These are phyloP conservation scores for Panicum hallii DNA, from an alignment of 202 grass and related monocot species.

Conservation along the genomic window DNA sequence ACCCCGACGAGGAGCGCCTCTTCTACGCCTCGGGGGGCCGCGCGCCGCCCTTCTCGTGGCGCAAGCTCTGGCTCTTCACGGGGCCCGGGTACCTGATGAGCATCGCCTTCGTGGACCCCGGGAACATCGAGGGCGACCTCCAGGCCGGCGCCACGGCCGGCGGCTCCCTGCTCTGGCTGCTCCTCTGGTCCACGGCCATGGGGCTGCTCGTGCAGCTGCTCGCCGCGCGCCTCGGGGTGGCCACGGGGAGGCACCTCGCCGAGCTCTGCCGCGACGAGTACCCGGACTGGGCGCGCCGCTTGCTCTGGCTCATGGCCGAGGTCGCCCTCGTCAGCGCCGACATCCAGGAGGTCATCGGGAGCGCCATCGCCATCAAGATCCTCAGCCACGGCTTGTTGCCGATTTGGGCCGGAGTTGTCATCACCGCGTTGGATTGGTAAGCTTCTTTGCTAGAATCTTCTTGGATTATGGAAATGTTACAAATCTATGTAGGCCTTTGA, in stretches of 20 bases:
- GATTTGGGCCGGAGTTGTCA: constrained; percentile 77
- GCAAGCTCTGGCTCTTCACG: constrained; percentile 78
- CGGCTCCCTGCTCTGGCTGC: constrained; percentile 74
- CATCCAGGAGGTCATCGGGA: constrained; percentile 88
- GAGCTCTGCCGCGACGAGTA: constrained; percentile 88
- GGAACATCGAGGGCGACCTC: constrained; percentile 87
- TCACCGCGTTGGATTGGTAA: constrained; percentile 79
- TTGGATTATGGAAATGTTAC: background rate
- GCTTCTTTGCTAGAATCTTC: background rate
- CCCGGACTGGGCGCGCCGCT: constrained; percentile 68
- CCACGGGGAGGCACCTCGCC: constrained; percentile 68
- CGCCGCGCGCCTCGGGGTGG: constrained; percentile 72
- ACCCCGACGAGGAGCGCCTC: constrained; percentile 45
- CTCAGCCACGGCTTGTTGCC: constrained; percentile 65
- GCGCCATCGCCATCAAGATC: constrained; percentile 86
- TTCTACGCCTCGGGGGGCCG: constrained; percentile 19
- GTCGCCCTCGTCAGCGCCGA: constrained; percentile 77
- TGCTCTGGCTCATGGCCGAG: constrained; percentile 84
- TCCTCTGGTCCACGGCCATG: constrained; percentile 79
- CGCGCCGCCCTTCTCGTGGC: constrained; percentile 69
- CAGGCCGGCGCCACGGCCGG: constrained; percentile 73
- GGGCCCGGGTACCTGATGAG: constrained; percentile 84
- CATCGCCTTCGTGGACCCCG: constrained; percentile 86
- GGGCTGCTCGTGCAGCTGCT: constrained; percentile 75
- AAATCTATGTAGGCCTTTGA: background rate